Base-by-base conservation (phyloP, 176 grass and related monocot species). In the Thinopyrum elongatum region DNA sequence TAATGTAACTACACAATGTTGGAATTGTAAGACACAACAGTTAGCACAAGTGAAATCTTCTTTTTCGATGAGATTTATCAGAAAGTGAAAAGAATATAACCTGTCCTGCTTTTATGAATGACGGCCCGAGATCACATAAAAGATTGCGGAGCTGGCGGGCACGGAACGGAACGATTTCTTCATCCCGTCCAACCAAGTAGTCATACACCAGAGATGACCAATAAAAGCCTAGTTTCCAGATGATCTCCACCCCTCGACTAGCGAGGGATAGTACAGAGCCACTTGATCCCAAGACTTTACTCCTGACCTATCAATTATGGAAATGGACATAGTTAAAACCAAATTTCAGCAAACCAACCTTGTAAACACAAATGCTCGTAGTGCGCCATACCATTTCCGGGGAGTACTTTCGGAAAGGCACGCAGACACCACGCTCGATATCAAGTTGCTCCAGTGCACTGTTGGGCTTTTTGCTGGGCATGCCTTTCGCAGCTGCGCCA, bases 31-130 rank as follows among this genome's bases (percentile, higher is more conserved):
- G 5, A 12, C 16, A 28, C 5, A 76, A 58, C 34, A 77, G 16
- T 23, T 65, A 73, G 27, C 36, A 64, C 13, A 30, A 67, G 10
- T 23, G 19, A 67, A 69, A 25, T 59, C 6, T 5, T 44, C 11
- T 17, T 58, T 58, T 15, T 1, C 16, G 16, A 46, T 29, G 44
- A 35, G 15, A 86, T 61, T 55, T 60, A 80, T 61, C 25, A 82
- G 71, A 33, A 66, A 53, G 36, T 67, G 6, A 9, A 78, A 59
- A 51, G 39, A 70, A 78, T 34, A 81, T 83, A 69, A 98, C 97
- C 93, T 98, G 97, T 59, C 97, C 97, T 79, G 97, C 94, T 93
- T 98, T 98, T 81, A 98, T 96, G 64, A 98, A 98, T n/a, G 97
- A 98, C 21, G 97, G 94, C 5, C 97, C 97, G 25, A 98, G 86